Evolutionary conservation across 2,329 filamentous ascomycete species (phyloP).

Genomic region (Xylaria sp.): DNA sequence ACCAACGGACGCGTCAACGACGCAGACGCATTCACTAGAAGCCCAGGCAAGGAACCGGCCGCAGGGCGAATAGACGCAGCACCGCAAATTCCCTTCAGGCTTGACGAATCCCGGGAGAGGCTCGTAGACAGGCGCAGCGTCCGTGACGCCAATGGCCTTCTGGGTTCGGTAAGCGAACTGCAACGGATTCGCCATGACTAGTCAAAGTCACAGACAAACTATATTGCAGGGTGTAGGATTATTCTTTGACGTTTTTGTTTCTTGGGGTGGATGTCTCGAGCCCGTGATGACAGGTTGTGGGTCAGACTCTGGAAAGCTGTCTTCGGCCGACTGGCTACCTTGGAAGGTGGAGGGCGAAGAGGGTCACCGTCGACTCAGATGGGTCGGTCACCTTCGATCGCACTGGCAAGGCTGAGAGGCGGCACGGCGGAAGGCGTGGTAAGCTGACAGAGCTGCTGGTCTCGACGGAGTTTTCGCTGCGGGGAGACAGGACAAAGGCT

Average conservation of each 20-base stretch:
- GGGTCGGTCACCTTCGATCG: neutral
- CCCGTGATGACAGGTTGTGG: slow-evolving; percentile 6
- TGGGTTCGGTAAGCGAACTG: slow-evolving; percentile 97
- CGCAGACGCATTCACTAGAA: slow-evolving; percentile 80
- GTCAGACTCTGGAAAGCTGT: neutral
- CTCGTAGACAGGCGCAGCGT: slow-evolving; percentile 88
- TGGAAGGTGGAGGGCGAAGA: too few species aligned
- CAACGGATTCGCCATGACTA: slow-evolving; percentile 91
- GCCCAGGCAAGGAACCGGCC: slow-evolving; percentile 97
- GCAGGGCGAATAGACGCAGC: slow-evolving; percentile 92
- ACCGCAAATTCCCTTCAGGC: slow-evolving; percentile 92
- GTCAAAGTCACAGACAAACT: slow-evolving; percentile 74
- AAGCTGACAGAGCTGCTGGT: neutral
- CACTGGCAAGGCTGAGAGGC: neutral
- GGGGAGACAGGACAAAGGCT: neutral
- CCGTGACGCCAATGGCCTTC: slow-evolving; percentile 92
- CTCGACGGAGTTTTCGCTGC: neutral
- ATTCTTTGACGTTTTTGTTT: slow-evolving; percentile 30
- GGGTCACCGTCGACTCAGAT: neutral
- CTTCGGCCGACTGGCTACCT: too few species aligned
- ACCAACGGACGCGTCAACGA: slow-evolving; percentile 81
- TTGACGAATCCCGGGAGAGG: slow-evolving; percentile 79
- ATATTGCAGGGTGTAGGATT: slow-evolving; percentile 24
- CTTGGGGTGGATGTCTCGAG: slow-evolving; percentile 8
- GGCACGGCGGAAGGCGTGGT: neutral